Conservation (phyloP, 805 yeast species). For the Sugiyamaella marilandica region DNA sequence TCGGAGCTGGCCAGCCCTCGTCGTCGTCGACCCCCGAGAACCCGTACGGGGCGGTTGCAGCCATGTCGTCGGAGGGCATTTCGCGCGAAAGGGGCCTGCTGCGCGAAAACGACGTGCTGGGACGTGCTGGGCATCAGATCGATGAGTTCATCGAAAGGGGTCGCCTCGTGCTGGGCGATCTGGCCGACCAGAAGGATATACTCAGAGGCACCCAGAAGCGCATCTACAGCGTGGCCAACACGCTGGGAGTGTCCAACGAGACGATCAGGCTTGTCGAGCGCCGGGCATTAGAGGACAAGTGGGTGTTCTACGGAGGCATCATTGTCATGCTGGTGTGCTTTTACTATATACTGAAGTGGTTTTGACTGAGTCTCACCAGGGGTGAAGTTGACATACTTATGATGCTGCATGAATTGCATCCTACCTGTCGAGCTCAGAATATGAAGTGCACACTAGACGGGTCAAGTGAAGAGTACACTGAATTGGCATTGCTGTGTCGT, state of each 20-base stretch:
- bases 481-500: no score
- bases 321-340: constrained; percentile 57
- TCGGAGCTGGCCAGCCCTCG: background rate
- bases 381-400: no score
- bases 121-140: constrained; percentile 70
- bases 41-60: constrained; percentile 24
- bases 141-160: constrained; percentile 93
- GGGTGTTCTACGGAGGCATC: constrained; percentile 77
- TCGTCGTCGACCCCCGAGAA: constrained; percentile 23
- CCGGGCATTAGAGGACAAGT: constrained; percentile 80
- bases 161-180: constrained; percentile 73
- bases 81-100: constrained; percentile 57
- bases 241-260: constrained; percentile 80
- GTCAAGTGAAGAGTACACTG: no score
- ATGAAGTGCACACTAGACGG: no score
- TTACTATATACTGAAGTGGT: constrained; percentile 60
- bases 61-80: constrained; percentile 10
- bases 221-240: constrained; percentile 63
- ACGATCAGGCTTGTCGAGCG: constrained; percentile 77
- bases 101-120: constrained; percentile 56
- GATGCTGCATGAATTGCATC: no score
- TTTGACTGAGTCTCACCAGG: no score
- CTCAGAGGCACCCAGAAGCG: constrained; percentile 57
- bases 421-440: no score
- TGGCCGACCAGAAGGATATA: constrained; percentile 77